These are phyloP conservation scores for Aristolochia contorta DNA, from an alignment of 164 flowering plant genomes.

Conservation along the genomic window DNA sequence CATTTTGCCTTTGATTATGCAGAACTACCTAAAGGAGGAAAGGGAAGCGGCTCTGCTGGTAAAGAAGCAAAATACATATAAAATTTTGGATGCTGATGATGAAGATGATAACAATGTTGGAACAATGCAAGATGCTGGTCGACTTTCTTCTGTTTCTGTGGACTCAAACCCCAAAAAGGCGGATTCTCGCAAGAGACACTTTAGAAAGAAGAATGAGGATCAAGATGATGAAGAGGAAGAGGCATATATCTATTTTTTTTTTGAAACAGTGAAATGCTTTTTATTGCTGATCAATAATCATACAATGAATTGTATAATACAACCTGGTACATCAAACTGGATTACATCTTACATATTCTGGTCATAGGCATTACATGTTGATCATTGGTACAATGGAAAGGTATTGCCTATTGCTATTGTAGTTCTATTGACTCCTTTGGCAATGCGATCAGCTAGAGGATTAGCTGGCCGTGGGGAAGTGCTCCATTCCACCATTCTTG, in stretches of 20 bases:
- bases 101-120: slow-evolving; percentile 39
- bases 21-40: slow-evolving; percentile 77
- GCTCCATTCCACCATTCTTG: no score
- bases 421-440: no score
- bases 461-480: no score
- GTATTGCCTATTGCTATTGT: no score
- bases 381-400: no score
- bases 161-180: slow-evolving; percentile 23
- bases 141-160: slow-evolving; percentile 14
- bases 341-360: no score
- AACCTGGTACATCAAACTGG: no score
- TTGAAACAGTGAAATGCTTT: no score
- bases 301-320: no score
- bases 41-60: slow-evolving; percentile 76
- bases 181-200: slow-evolving; percentile 38
- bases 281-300: no score
- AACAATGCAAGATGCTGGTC: background rate
- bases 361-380: no score
- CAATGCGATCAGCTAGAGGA: no score
- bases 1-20: slow-evolving; percentile 1
- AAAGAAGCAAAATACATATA: slow-evolving; percentile 59
- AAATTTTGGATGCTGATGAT: slow-evolving; percentile 72
- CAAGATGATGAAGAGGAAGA: slow-evolving; percentile 66
- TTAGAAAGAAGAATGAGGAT: slow-evolving; percentile 57
- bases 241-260: slow-evolving; percentile 30